Conservation (phyloP, 352 stramenopile genomes). For the Phytophthora hibernalis region DNA sequence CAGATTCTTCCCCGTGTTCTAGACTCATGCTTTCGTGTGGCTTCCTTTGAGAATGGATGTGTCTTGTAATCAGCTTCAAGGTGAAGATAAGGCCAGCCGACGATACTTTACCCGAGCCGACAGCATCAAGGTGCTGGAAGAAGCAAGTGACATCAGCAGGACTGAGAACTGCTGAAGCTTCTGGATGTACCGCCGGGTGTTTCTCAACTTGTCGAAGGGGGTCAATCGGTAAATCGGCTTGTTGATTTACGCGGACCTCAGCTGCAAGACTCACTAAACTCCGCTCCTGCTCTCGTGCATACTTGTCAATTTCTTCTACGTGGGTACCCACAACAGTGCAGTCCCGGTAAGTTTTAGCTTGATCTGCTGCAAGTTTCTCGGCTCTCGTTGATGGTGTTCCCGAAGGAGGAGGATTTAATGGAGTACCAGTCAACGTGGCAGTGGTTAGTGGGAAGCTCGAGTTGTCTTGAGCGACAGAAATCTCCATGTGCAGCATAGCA, state of each 20-base stretch:
- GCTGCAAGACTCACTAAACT: constrained; percentile 10
- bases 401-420: constrained; percentile 18
- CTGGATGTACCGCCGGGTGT: background rate
- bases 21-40: background rate
- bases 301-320: constrained; percentile 55
- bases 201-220: background rate
- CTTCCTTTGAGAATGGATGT: constrained; percentile 34
- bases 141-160: constrained; percentile 35
- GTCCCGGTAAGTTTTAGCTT: constrained; percentile 35
- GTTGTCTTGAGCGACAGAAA: constrained; percentile 54
- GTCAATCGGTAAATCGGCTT: background rate
- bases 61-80: constrained; percentile 53
- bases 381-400: constrained; percentile 29
- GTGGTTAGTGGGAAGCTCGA: constrained; percentile 41
- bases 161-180: constrained; percentile 5
- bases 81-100: constrained; percentile 39
- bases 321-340: constrained; percentile 46
- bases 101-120: constrained; percentile 63
- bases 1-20: background rate
- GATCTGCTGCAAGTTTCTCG: constrained; percentile 38
- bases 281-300: constrained; percentile 31
- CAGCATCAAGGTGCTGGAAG: constrained; percentile 61
- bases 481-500: constrained; percentile 59
- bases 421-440: constrained; percentile 30
- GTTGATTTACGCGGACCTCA: constrained; percentile 23